Percentiles rank a stretch among this genome's conserved stretches.
These are phyloP conservation scores for Aureobasidium mangrovei DNA, from an alignment of 2,329 filamentous ascomycete species.

Conservation along the genomic window DNA sequence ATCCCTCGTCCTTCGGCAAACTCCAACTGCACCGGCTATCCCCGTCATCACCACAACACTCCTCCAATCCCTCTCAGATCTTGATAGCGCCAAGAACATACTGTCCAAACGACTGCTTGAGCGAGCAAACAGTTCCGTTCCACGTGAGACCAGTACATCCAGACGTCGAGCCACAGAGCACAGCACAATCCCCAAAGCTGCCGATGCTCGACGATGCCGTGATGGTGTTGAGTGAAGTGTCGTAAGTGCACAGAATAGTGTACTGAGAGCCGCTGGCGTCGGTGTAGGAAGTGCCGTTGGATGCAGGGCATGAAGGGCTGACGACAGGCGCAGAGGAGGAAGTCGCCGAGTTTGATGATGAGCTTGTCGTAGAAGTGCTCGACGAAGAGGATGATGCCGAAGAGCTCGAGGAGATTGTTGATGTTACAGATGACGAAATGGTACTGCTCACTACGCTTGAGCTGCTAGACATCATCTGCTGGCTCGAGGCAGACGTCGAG, in stretches of 20 bases:
- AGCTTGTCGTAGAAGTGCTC: not conserved
- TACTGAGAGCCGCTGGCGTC: conserved; percentile 8
- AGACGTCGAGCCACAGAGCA: not conserved
- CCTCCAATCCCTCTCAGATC: too few species aligned
- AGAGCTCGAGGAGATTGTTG: not conserved
- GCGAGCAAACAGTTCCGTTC: conserved; percentile 3
- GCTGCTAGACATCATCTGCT: not conserved
- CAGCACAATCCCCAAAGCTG: not conserved
- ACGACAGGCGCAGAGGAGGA: not conserved
- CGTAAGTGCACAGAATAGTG: not conserved
- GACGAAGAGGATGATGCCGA: not conserved
- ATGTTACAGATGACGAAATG: not conserved
- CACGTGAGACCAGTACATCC: not conserved
- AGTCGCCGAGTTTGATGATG: not conserved
- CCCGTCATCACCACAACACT: too few species aligned
- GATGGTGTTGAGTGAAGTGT: not conserved
- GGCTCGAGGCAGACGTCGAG: not conserved
- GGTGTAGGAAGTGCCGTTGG: conserved; percentile 19
- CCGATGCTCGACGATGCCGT: not conserved
- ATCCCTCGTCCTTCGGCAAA: too few species aligned
- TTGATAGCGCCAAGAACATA: conserved; percentile 2
- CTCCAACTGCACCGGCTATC: too few species aligned
- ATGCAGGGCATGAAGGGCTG: conserved; percentile 17
- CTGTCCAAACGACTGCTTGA: conserved; percentile 4
- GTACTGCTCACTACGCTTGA: not conserved